These are phyloP conservation scores for Emergomyces orientalis DNA, from an alignment of 2,329 filamentous ascomycete species.

Conservation along the genomic window DNA sequence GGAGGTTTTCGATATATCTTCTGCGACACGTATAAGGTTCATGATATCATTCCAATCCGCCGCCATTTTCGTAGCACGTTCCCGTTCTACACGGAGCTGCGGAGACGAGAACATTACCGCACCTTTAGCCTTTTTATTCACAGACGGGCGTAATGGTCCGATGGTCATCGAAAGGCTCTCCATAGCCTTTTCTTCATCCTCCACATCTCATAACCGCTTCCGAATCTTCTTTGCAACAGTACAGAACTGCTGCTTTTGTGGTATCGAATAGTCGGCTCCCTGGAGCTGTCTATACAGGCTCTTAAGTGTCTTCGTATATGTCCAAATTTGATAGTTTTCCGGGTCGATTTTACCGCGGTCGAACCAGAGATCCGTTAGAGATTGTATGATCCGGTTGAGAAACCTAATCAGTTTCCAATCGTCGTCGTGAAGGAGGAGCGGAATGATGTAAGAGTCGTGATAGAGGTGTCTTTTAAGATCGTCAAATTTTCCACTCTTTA, in stretches of 20 bases:
- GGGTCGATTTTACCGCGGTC: neutral
- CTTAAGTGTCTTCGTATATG: neutral
- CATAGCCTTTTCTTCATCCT: conserved; percentile 1
- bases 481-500: neutral
- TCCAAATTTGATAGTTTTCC: neutral
- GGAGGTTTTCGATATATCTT: neutral
- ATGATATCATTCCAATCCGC: neutral
- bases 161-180: conserved; percentile 1
- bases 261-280: neutral
- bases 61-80: neutral
- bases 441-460: neutral
- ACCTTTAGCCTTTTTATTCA: neutral
- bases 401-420: neutral
- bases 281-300: neutral
- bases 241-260: neutral
- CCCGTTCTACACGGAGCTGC: neutral
- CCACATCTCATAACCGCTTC: neutral
- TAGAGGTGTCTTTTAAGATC: neutral
- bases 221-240: conserved; percentile 1
- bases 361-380: conserved; percentile 1
- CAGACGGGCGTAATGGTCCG: neutral
- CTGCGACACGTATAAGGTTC: neutral
- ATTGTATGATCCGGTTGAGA: neutral
- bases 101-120: neutral
- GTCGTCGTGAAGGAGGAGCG: neutral